Evolutionary conservation across 2,329 filamentous ascomycete species (phyloP).

Genomic region (Penicillium sp.): DNA sequence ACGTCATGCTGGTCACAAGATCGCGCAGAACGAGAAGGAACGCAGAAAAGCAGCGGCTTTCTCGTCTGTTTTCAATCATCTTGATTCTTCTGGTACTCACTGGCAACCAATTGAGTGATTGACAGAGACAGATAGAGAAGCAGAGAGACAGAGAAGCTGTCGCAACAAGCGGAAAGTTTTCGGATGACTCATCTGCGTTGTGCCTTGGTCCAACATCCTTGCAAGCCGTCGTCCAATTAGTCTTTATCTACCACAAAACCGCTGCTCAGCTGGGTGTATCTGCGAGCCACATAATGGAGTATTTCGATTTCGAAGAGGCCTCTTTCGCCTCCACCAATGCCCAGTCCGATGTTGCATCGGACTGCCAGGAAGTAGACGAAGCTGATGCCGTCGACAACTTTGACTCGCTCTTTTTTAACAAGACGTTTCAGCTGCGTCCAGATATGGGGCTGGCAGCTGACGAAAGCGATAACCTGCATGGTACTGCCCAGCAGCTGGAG

Average conservation of each 20-base stretch:
- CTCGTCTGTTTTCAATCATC: background rate
- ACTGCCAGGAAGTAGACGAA: conserved; percentile 36
- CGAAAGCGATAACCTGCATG: conserved; percentile 3
- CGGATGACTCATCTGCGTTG: background rate
- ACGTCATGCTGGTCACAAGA: background rate
- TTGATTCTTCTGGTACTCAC: background rate
- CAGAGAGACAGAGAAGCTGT: too few species aligned
- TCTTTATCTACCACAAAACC: background rate
- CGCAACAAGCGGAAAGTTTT: background rate
- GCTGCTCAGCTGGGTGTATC: conserved; percentile 2
- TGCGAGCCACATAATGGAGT: conserved; percentile 35
- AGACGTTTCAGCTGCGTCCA: conserved; percentile 38
- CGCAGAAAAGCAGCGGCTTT: background rate
- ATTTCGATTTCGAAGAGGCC: conserved; percentile 47
- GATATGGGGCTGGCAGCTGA: conserved; percentile 20
- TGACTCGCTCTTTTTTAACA: conserved; percentile 41
- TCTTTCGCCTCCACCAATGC: conserved; percentile 31
- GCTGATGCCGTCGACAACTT: conserved; percentile 33
- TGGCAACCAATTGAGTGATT: background rate
- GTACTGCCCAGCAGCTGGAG: conserved; percentile 13
- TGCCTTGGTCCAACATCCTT: background rate
- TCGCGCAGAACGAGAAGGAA: background rate
- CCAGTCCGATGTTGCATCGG: conserved; percentile 36
- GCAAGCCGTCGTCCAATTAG: background rate
- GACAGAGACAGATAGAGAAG: background rate